Evolutionary conservation across 2,329 filamentous ascomycete genomes (phyloP), one percentile per base, ranked within the genome.

Genomic region (Boeremia lycopersici): DNA sequence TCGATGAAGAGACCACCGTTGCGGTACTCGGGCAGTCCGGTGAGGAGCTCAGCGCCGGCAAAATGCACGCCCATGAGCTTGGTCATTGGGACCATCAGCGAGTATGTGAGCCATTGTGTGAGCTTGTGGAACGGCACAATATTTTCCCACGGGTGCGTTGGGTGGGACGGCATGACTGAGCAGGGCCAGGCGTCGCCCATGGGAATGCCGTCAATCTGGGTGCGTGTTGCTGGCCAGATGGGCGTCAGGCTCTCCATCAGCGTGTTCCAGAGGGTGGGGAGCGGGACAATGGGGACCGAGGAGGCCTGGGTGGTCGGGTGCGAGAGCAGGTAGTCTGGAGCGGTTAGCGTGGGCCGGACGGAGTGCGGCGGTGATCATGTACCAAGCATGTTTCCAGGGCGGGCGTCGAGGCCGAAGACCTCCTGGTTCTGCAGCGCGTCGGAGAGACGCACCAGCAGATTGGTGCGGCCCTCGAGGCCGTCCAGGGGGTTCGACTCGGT

Each of bases 171-270:
- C 85, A 98, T 91, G 29, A 87, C 85, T 10, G 84, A 86, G 76
- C 93, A 96, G 0, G 89, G 90, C 95, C 95, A 99, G 23, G 95
- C 93, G 71, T 99, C 95, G 50, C 95, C 95, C 13, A 99, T 85
- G 0, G 92, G 86, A 26, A 90, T 83, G 2, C 92, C 92, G 70
- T 96, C 91, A 64, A 99, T 89, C 59, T 89, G 86, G 0, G 93
- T 96, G 59, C 93, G 87, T 0, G 90, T 91, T 0, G 86, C 78
- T 0, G 95, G 93, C 95, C 95, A 99, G 72, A 98, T 96, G 1
- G 88, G 84, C 4, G 86, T 84, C 9, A 99, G 81, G 7, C 92
- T 91, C 53, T 91, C 88, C 86, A 96, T 96, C 10, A 99, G 84
- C 1, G 93, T 86, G 58, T 87, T 87, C 95, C 95, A 99, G 7